Conservation (phyloP, 306 rosid species). For the Malus sylvestris region DNA sequence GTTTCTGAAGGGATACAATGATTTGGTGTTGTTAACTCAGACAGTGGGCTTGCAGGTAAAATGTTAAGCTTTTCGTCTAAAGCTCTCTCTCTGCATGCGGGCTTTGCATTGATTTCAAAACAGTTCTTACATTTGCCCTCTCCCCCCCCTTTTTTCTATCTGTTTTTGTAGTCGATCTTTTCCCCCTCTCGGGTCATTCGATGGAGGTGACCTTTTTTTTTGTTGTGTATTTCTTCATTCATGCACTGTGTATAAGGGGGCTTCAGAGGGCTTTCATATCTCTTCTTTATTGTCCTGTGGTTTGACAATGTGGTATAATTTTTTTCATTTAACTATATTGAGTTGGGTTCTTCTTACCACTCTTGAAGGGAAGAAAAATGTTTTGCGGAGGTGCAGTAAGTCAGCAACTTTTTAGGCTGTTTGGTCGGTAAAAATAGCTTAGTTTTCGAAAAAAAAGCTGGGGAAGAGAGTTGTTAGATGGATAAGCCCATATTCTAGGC, state of each 20-base stretch:
- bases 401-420: background rate
- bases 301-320: background rate
- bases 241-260: too few relatives aligned
- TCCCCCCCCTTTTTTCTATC: too few relatives aligned
- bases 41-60: slow-evolving; percentile 93
- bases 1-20: slow-evolving; percentile 71
- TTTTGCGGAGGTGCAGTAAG: background rate
- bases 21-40: slow-evolving; percentile 58
- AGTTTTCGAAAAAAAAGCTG: background rate
- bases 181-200: too few relatives aligned
- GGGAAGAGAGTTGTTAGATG: too few relatives aligned
- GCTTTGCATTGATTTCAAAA: background rate
- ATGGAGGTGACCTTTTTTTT: too few relatives aligned
- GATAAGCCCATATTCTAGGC: too few relatives aligned
- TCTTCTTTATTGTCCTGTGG: too few relatives aligned
- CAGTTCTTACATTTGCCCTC: background rate
- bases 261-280: too few relatives aligned
- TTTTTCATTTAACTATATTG: background rate
- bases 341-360: background rate
- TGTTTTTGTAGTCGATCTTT: too few relatives aligned
- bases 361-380: background rate
- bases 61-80: slow-evolving; percentile 5
- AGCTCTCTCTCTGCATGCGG: background rate
- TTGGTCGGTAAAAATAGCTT: background rate
- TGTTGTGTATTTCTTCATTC: too few relatives aligned